Conservation (phyloP, 371 early-diverging fungal species). For the Zopfochytrium polystomum region DNA sequence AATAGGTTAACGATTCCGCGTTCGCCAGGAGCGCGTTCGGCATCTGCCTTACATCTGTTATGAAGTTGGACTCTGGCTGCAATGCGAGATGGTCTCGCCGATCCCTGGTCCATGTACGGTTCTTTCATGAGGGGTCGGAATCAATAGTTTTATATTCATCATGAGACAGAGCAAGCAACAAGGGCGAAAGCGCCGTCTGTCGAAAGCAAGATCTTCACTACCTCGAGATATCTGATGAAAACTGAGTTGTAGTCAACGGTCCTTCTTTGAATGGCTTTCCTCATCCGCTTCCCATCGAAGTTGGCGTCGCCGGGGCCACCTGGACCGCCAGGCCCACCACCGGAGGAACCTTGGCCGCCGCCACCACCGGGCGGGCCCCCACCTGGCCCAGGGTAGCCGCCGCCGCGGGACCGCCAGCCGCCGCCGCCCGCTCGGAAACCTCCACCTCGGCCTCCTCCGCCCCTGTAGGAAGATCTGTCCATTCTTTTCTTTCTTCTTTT, state of each 20-base stretch:
- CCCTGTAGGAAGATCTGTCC: too few relatives aligned
- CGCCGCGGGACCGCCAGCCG: neutral
- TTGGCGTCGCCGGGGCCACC: neutral
- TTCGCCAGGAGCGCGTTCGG: neutral
- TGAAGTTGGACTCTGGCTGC: slow-evolving; percentile 84
- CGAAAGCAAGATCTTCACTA: slow-evolving; percentile 39
- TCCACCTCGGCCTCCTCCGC: neutral
- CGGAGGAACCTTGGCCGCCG: neutral
- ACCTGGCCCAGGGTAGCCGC: neutral
- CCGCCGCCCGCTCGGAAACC: neutral
- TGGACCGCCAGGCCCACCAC: neutral
- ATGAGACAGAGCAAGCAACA: slow-evolving; percentile 9
- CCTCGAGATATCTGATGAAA: slow-evolving; percentile 78
- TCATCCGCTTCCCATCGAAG: slow-evolving; percentile 89
- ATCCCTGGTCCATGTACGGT: slow-evolving; percentile 64
- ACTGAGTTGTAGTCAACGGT: slow-evolving; percentile 94
- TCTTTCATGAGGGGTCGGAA: slow-evolving; percentile 15
- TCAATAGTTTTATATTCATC: slow-evolving; percentile 11
- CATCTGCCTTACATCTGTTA: slow-evolving; percentile 66
- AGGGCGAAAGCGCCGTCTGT: too few relatives aligned
- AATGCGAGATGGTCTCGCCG: slow-evolving; percentile 61
- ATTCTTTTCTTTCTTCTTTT: too few relatives aligned
- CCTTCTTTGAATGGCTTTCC: slow-evolving; percentile 90
- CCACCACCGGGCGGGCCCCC: neutral
- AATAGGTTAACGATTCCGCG: neutral